These are phyloP conservation scores for Fusarium fracticaudum DNA, from an alignment of 2,329 filamentous ascomycete species.

Conservation along the genomic window DNA sequence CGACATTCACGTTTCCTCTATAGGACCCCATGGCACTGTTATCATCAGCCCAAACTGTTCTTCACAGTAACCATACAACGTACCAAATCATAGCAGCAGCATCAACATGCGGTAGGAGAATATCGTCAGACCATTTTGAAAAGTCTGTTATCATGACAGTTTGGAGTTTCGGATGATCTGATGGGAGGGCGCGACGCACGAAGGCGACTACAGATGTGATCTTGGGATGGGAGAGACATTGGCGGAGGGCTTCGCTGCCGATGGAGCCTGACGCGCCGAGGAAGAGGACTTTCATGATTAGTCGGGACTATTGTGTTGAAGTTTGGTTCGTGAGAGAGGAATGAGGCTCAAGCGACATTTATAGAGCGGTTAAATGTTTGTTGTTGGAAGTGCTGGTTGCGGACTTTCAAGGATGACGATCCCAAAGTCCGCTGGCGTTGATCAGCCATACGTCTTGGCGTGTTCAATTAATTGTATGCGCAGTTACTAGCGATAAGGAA, in stretches of 20 bases:
- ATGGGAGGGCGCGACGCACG: slow-evolving; percentile 42
- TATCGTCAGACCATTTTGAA: slow-evolving; percentile 23
- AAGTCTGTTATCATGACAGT: slow-evolving; percentile 33
- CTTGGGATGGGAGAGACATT: slow-evolving; percentile 46
- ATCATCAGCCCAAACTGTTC: too few relatives aligned
- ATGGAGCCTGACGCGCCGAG: slow-evolving; percentile 48
- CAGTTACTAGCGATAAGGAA: rapidly evolving
- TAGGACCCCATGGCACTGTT: slow-evolving; percentile 37
- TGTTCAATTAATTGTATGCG: rapidly evolving
- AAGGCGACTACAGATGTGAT: slow-evolving; percentile 47
- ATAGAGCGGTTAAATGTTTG: too few relatives aligned
- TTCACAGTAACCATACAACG: neutral
- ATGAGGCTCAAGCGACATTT: neutral
- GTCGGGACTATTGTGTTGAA: rapidly evolving
- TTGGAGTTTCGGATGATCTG: slow-evolving; percentile 26
- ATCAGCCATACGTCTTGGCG: neutral
- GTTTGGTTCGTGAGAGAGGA: rapidly evolving
- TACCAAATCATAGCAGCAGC: slow-evolving; percentile 41
- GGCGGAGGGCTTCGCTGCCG: slow-evolving; percentile 45
- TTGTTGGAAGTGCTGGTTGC: neutral
- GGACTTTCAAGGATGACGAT: neutral
- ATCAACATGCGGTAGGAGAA: slow-evolving; percentile 21
- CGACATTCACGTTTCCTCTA: slow-evolving; percentile 19
- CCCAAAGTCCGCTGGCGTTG: neutral
- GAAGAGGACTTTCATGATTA: slow-evolving; percentile 49